Base-by-base conservation (phyloP, 2,329 filamentous ascomycete species). In the Emydomyces testavorans region DNA sequence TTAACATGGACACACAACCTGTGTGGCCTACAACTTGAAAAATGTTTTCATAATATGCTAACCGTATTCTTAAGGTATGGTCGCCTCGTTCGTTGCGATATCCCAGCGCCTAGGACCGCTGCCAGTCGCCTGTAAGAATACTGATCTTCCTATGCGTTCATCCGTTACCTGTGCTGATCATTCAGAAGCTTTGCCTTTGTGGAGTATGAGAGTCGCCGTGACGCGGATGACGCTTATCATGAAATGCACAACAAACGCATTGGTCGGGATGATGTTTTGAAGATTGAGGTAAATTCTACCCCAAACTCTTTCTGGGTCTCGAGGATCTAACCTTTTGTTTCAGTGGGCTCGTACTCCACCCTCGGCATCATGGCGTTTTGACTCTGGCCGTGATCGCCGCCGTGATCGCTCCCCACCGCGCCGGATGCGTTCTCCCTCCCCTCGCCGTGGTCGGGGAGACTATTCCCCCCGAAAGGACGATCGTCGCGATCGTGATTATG, bases 211-310 rank as follows among this genome's bases (percentile, higher is more conserved):
- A 93, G 89, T 68, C 86, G 90, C 60, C 89, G 92, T 59, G 92
- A 98, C 75, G 89, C 92, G 55, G 92, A 98, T 68, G 92, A 98
- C 72, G 92, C 92, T 40, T 98, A 98, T 66, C 87, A 98, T 68
- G 92, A 98, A 73, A 98, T 98, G 92, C 92, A 98, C 66, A 96
- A 96, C 75, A 95, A 95, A 79, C 87, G 90, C 57, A 88, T 98
- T 59, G 89, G 88, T 40, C 83, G 90, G 54, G 92, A 98, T 64
- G 92, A 98, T 62, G 73, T 94, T 51, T 67, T 98, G 71, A 98
- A 98, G 74, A 96, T 98, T 57, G 92, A 98, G 79, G 92, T 94
- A 71, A 57, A 77, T 58, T 36, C 7, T 42, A 1, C 4, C 7
- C 10, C 11, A n/a, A n/a, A n/a, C n/a, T 23, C 34, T 21, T 32